phyloP scores from a whole-genome alignment of 2,329 filamentous ascomycete species.

The Apiospora kogelbergensis region DNA sequence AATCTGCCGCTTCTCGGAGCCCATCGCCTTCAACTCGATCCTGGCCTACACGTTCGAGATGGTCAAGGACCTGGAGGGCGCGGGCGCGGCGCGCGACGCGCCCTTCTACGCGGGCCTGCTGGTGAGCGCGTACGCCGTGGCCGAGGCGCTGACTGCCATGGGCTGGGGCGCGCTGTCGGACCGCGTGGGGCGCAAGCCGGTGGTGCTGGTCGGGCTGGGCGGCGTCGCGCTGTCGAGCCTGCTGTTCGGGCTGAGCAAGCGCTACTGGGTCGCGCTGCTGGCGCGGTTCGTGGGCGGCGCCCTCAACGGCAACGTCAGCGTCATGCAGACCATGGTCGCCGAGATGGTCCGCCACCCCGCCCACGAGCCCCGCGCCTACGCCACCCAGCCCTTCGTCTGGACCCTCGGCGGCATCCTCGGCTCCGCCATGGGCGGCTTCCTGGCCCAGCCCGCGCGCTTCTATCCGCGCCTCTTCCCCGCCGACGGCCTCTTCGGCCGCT shows the following conservation, averaged over 20 bases:
- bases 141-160: conserved; percentile 42
- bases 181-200: conserved; percentile 37
- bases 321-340: conserved; percentile 38
- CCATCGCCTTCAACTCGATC: conserved; percentile 46
- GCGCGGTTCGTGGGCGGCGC: conserved; percentile 40
- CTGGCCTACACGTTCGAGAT: conserved; percentile 43
- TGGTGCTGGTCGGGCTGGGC: conserved; percentile 35
- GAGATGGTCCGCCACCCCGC: no score
- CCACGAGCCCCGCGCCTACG: no score
- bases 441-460: conserved; percentile 35
- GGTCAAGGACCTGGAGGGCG: conserved; percentile 39
- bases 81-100: conserved; percentile 37
- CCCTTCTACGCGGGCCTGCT: conserved; percentile 51
- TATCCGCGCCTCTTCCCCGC: conserved; percentile 36
- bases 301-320: conserved; percentile 40
- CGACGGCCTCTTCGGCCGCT: conserved; percentile 53
- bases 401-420: conserved; percentile 37
- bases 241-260: conserved; percentile 40
- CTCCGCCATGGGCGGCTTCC: conserved; percentile 37
- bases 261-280: conserved; percentile 42
- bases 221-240: conserved; percentile 40
- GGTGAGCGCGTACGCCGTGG: conserved; percentile 43
- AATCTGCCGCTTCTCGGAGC: conserved; percentile 46
- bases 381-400: conserved; percentile 38
- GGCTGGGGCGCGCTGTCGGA: conserved; percentile 43